These are phyloP conservation scores for Hydrangea macrophylla DNA, from an alignment of 148 eudicot species.

Conservation along the genomic window DNA sequence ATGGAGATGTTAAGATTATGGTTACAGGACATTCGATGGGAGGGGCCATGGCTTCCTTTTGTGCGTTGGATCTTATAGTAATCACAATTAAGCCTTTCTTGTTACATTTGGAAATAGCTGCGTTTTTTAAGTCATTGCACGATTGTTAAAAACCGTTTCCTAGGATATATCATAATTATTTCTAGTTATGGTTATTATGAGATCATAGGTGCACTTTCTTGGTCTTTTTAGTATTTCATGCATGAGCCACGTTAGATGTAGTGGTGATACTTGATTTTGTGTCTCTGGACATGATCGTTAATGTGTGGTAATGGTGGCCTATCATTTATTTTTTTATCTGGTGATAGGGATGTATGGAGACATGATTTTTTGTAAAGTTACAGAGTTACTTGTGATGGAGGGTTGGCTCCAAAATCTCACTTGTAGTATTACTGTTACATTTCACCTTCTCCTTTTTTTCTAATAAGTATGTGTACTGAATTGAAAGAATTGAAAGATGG, in stretches of 20 bases:
- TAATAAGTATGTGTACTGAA: too few relatives aligned
- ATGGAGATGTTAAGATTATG: constrained; percentile 58
- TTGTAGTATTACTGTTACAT: too few relatives aligned
- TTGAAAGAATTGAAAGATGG: too few relatives aligned
- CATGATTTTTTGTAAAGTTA: neutral
- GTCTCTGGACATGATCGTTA: neutral
- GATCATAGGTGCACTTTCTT: neutral
- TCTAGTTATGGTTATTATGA: neutral
- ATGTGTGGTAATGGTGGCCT: neutral
- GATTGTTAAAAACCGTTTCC: constrained; percentile 3
- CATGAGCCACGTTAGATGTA: neutral
- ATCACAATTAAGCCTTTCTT: constrained; percentile 10
- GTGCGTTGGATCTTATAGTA: constrained; percentile 90
- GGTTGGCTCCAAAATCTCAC: too few relatives aligned
- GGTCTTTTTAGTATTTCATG: neutral
- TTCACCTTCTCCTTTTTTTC: too few relatives aligned
- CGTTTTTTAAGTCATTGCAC: neutral
- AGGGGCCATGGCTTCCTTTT: constrained; percentile 95
- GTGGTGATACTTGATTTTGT: neutral
- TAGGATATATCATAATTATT: neutral
- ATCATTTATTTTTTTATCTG: too few relatives aligned
- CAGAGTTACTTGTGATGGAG: neutral
- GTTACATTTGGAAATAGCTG: neutral
- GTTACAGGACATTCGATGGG: constrained; percentile 98
- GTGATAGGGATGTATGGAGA: neutral